These are phyloP conservation scores for Cordyceps farinosa DNA, from an alignment of 2,329 filamentous ascomycete species.

Conservation along the genomic window DNA sequence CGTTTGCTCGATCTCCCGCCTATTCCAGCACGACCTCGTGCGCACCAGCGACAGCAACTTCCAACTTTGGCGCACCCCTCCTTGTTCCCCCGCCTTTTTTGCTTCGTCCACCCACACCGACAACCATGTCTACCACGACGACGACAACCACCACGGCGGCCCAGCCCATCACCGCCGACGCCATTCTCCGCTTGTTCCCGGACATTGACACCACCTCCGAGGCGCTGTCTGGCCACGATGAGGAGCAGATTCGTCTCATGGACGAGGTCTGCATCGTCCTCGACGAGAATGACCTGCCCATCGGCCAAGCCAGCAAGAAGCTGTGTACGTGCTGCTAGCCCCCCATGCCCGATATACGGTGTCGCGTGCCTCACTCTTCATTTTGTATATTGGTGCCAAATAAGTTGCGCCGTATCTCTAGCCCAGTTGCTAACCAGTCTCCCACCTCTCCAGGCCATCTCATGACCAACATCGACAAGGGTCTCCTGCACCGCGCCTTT, in stretches of 20 bases:
- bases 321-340: slow-evolving; percentile 57
- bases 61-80: background rate
- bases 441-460: slow-evolving; percentile 68
- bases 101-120: slow-evolving; percentile 11
- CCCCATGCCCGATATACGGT: too few relatives aligned
- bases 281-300: slow-evolving; percentile 86
- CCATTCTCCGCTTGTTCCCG: slow-evolving; percentile 83
- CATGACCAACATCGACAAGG: slow-evolving; percentile 98
- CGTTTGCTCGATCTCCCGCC: background rate
- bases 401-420: background rate
- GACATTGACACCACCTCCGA: slow-evolving; percentile 70
- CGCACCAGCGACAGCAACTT: background rate
- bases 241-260: slow-evolving; percentile 97
- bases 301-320: slow-evolving; percentile 98
- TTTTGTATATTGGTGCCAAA: background rate
- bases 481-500: slow-evolving; percentile 93
- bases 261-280: slow-evolving; percentile 98
- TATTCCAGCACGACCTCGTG: background rate
- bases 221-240: slow-evolving; percentile 87
- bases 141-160: slow-evolving; percentile 42
- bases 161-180: slow-evolving; percentile 75
- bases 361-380: too few relatives aligned
- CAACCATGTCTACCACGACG: slow-evolving; percentile 29
- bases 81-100: background rate
- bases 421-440: background rate